A percentile compares a stretch with the other conserved stretches of the same genome.
These are phyloP conservation scores for Heterobasidion parviporum DNA, from an alignment of 1,284 basidiomycete genomes.

Conservation along the genomic window DNA sequence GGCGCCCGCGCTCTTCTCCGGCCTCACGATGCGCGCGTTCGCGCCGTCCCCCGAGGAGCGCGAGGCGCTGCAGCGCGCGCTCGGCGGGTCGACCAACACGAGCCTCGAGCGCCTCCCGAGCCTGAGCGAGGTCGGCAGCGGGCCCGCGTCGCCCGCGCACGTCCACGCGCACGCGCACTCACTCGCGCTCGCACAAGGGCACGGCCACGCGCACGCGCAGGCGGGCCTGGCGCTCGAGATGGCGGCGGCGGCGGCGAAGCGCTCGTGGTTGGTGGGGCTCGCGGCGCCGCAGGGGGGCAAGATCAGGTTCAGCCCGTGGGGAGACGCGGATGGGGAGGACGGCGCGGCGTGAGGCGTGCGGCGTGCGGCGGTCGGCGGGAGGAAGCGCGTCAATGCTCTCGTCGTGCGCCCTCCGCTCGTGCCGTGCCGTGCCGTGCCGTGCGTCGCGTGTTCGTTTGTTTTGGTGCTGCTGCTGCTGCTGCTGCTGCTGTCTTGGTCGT, in stretches of 20 bases:
- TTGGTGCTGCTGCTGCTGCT: too few relatives aligned
- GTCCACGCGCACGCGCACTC: constrained; percentile 3
- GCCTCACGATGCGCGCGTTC: constrained; percentile 55
- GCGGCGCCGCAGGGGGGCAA: constrained; percentile 21
- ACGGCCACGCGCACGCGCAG: constrained; percentile 4
- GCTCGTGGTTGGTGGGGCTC: constrained; percentile 20
- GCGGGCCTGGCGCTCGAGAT: constrained; percentile 10
- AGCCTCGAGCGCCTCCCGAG: constrained; percentile 69
- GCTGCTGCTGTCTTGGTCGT: too few relatives aligned
- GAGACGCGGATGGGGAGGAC: constrained; percentile 19
- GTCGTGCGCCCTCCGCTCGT: too few relatives aligned
- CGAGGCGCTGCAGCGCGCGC: constrained; percentile 62
- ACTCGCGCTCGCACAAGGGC: neutral
- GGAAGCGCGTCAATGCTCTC: too few relatives aligned
- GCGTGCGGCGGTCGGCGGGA: neutral
- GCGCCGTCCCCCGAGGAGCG: constrained; percentile 78
- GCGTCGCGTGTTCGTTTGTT: too few relatives aligned
- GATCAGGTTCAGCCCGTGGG: constrained; percentile 30
- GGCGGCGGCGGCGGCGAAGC: constrained; percentile 7
- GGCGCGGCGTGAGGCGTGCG: neutral
- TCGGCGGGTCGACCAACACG: constrained; percentile 59
- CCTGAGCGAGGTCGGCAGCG: constrained; percentile 59
- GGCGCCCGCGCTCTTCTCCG: constrained; percentile 31
- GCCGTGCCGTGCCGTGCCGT: too few relatives aligned
- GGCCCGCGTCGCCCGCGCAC: constrained; percentile 26